phyloP scores from a whole-genome alignment of 2,329 filamentous ascomycete species.

The Lachnellula cervina region DNA sequence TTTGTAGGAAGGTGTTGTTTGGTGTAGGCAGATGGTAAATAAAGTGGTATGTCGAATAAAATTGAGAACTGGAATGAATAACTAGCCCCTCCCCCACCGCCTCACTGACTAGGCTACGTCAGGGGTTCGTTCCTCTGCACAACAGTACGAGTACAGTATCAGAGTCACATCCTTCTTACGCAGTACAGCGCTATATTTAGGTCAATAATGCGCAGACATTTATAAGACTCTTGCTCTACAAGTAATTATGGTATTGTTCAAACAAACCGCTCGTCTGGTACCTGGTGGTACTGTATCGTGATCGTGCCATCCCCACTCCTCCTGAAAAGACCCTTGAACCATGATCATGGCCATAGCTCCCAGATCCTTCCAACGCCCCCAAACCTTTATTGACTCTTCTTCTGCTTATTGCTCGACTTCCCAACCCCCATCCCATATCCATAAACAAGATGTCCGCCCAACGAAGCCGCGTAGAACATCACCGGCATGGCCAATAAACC shows the following conservation, averaged over 20 bases:
- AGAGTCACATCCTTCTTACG: no score
- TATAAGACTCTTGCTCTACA: no score
- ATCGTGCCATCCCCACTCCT: no score
- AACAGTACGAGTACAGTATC: no score
- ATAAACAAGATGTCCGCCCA: conserved; percentile 14
- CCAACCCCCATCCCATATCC: conserved; percentile 14
- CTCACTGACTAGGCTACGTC: not conserved
- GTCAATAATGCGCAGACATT: no score
- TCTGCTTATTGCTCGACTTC: not conserved
- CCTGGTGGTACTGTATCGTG: no score
- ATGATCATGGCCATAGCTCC: no score
- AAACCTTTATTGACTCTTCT: conserved; percentile 4
- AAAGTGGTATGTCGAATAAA: not conserved
- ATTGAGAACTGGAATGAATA: not conserved
- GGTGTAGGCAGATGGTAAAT: no score
- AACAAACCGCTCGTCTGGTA: no score
- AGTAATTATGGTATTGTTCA: no score
- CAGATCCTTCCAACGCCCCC: not conserved
- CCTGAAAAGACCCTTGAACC: no score
- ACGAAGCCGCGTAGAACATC: conserved; percentile 3
- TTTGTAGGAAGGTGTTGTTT: not conserved
- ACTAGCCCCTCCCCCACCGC: not conserved
- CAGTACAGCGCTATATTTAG: no score
- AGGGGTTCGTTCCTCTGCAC: not conserved
- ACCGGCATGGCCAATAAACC: conserved; percentile 3